Percentiles rank a stretch among this genome's conserved stretches.
Evolutionary conservation across 1,284 basidiomycete genomes (phyloP).

Genomic region (Earliella scabrosa): DNA sequence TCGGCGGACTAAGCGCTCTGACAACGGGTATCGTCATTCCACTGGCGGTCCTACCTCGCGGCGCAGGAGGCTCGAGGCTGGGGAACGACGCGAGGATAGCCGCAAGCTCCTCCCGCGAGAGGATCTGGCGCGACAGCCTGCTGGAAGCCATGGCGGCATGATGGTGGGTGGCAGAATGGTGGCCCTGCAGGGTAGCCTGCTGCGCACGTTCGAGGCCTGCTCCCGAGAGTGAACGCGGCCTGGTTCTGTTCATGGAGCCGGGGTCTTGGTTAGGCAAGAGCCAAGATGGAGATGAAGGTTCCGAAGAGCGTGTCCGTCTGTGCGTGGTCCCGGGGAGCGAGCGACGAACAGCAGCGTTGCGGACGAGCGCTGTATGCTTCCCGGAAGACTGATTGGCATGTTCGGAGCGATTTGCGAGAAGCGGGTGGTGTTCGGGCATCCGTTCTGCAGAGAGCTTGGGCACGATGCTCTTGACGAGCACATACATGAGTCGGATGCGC

Average conservation of each 20-base stretch:
- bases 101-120: slow-evolving; percentile 19
- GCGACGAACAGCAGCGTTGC: not conserved
- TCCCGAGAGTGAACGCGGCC: slow-evolving; percentile 16
- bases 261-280: not conserved
- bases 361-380: not conserved
- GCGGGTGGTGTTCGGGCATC: slow-evolving; percentile 35
- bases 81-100: slow-evolving; percentile 20
- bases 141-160: not conserved
- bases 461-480: slow-evolving; percentile 68
- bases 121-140: slow-evolving; percentile 16
- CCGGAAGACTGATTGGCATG: too few species aligned
- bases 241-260: not conserved
- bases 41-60: not conserved
- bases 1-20: slow-evolving; percentile 17
- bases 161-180: not conserved
- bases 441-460: slow-evolving; percentile 64
- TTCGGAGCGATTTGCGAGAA: not conserved
- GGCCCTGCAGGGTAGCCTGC: not conserved
- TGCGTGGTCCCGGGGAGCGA: slow-evolving; percentile 3
- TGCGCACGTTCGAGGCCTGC: not conserved
- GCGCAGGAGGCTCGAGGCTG: not conserved
- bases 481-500: slow-evolving; percentile 62
- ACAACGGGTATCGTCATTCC: not conserved
- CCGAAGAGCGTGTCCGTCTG: slow-evolving; percentile 20
- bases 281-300: slow-evolving; percentile 7